Evolutionary conservation across 768 basidiomycete genomes (phyloP).

Genomic region (Pulveroboletus sp.): DNA sequence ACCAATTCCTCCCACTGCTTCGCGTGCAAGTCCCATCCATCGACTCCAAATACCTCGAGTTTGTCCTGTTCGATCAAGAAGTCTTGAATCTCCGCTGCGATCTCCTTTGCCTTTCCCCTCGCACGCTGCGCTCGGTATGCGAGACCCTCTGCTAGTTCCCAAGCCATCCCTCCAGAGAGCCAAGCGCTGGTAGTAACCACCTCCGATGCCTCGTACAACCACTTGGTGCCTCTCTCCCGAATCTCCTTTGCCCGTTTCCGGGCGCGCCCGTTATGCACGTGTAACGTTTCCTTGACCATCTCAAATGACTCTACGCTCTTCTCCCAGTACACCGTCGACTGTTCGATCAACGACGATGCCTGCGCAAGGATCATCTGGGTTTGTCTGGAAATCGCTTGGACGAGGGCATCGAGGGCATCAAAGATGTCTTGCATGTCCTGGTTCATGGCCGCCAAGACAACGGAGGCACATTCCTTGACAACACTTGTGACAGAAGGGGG

Average conservation of each 20-base stretch:
- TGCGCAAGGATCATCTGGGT: conserved; percentile 24
- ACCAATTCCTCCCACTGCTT: conserved; percentile 22
- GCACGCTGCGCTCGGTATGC: conserved; percentile 42
- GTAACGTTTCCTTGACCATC: conserved; percentile 37
- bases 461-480: conserved; percentile 46
- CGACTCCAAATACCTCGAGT: conserved; percentile 11
- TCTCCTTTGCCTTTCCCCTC: conserved; percentile 42
- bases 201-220: conserved; percentile 43
- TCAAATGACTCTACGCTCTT: conserved; percentile 37
- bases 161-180: conserved; percentile 42
- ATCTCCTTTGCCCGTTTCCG: conserved; percentile 52
- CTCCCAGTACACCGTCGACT: conserved; percentile 39
- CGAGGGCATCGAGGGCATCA: conserved; percentile 57
- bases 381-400: conserved; percentile 49
- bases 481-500: conserved; percentile 47
- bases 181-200: conserved; percentile 40
- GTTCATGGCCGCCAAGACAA: conserved; percentile 41
- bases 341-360: conserved; percentile 42
- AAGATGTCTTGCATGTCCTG: conserved; percentile 56
- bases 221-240: conserved; percentile 45
- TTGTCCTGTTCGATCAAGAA: conserved; percentile 22
- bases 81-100: conserved; percentile 36
- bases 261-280: conserved; percentile 51
- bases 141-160: conserved; percentile 36
- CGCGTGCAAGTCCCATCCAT: conserved; percentile 16